Percentiles rank a stretch among this genome's conserved stretches.
phyloP scores from a whole-genome alignment of 352 stramenopile genomes.

The Phytophthora lateralis region DNA sequence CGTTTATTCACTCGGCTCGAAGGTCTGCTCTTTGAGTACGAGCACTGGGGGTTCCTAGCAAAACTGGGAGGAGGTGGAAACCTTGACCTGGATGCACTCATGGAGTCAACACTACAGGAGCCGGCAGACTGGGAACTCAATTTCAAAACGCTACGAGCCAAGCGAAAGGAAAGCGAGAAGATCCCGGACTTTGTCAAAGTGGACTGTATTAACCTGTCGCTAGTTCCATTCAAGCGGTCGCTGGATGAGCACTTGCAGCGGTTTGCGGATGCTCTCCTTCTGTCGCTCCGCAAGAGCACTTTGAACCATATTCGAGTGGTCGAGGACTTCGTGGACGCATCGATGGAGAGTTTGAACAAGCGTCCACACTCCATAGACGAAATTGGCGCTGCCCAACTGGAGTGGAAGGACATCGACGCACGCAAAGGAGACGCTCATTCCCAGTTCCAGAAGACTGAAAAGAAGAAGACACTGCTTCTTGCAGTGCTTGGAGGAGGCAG shows the following conservation, averaged over 20 bases:
- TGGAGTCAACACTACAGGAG: slow-evolving; percentile 78
- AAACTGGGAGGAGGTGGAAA: slow-evolving; percentile 46
- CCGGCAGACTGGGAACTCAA: slow-evolving; percentile 90
- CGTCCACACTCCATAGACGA: slow-evolving; percentile 93
- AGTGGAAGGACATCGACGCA: slow-evolving; percentile 92
- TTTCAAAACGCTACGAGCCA: slow-evolving; percentile 87
- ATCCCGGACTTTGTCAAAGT: slow-evolving; percentile 89
- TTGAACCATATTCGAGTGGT: slow-evolving; percentile 81
- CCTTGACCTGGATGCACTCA: slow-evolving; percentile 75
- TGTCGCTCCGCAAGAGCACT: slow-evolving; percentile 85
- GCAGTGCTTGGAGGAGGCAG: slow-evolving; percentile 36
- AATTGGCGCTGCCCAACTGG: slow-evolving; percentile 87
- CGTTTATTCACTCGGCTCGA: slow-evolving; percentile 88
- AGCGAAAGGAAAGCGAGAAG: slow-evolving; percentile 94
- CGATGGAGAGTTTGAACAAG: slow-evolving; percentile 90
- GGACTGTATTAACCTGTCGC: slow-evolving; percentile 91
- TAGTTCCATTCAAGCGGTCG: slow-evolving; percentile 88
- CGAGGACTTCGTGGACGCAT: slow-evolving; percentile 88
- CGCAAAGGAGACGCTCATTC: slow-evolving; percentile 57
- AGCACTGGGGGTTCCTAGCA: slow-evolving; percentile 79
- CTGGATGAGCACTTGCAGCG: slow-evolving; percentile 88
- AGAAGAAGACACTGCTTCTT: slow-evolving; percentile 88
- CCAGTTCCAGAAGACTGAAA: slow-evolving; percentile 77
- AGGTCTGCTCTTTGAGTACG: slow-evolving; percentile 74
- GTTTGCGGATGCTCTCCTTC: slow-evolving; percentile 86